Evolutionary conservation across 2,329 filamentous ascomycete species (phyloP).

Genomic region (Chaetomium sp.): DNA sequence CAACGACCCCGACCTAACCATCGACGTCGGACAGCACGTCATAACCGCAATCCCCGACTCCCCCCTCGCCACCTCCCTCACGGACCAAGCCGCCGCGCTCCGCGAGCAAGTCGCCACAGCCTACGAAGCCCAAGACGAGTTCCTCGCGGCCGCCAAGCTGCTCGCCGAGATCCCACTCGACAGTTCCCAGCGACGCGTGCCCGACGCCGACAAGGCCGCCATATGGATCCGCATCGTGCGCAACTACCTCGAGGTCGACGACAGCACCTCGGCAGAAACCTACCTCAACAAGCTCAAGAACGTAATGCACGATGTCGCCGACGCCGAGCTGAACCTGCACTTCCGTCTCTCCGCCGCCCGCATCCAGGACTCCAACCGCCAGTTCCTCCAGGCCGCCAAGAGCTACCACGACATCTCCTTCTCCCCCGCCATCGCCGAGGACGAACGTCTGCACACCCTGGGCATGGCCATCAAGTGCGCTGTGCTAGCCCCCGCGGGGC

Average conservation of each 20-base stretch:
- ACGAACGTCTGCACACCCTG: constrained; percentile 78
- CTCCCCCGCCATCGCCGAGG: constrained; percentile 69
- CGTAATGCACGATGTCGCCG: constrained; percentile 70
- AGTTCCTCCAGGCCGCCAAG: constrained; percentile 80
- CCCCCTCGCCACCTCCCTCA: constrained; percentile 59
- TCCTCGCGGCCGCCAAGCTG: constrained; percentile 65
- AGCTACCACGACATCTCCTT: constrained; percentile 86
- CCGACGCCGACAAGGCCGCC: constrained; percentile 71
- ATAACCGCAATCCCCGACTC: constrained; percentile 54
- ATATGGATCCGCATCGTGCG: constrained; percentile 93
- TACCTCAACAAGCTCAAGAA: constrained; percentile 96
- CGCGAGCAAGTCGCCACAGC: constrained; percentile 77
- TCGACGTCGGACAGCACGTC: constrained; percentile 70
- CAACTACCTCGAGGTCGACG: constrained; percentile 89
- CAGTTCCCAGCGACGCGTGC: constrained; percentile 76
- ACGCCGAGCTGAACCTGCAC: constrained; percentile 69
- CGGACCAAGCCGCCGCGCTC: constrained; percentile 76
- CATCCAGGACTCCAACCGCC: constrained; percentile 83
- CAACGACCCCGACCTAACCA: constrained; percentile 52
- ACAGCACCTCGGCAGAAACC: constrained; percentile 74
- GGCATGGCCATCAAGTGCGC: constrained; percentile 86
- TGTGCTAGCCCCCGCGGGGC: constrained; percentile 85
- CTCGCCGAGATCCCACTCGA: constrained; percentile 85
- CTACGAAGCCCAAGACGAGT: constrained; percentile 78
- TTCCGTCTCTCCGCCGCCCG: constrained; percentile 90